Evolutionary conservation across 306 rosid species (phyloP), one percentile per base, ranked within the genome.

Genomic region (Vigna trinervia): DNA sequence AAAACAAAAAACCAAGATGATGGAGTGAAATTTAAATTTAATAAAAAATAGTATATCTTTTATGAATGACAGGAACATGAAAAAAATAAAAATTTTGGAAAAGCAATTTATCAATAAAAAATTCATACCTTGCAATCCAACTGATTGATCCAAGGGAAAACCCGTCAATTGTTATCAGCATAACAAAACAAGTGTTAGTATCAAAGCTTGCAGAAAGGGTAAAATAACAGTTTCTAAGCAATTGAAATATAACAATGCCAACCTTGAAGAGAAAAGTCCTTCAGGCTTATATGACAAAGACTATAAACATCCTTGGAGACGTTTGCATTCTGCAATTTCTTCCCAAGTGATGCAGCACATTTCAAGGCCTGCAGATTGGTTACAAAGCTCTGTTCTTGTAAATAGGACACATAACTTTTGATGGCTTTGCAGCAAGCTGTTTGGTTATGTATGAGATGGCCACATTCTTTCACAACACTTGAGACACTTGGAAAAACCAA

Each of bases 181-280:
- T 76, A 52, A 43, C 19, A 87, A 56, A 53, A 13, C 22, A 77
- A 28, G 69, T 30, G 83, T 84, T 81, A 82, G 83, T 38, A 17
- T 65, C 54, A 59, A 19, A 52, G 69, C 64, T 52, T 46, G n/a
- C n/a, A 63, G 58, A 59, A 52, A 46, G 34, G 53, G 28, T 13
- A 64, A 48, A 71, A 63, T n/a, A 77, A 56, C n/a, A 68, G 78
- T 53, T 65, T 34, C 39, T 51, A 69, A 62, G 47, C 28, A 50
- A 77, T 17, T 34, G 45, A 65, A 30, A 69, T 60, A 76, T 64
- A 77, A 15, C 2, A 80, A 75, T 60, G 73, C 87, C 52, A 70
- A 91, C 97, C 97, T 86, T 89, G 92, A 75, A 91, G 85, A 78
- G 94, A 89, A 74, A 91, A 91, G 75, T 87, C 97, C 71, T 91